Evolutionary conservation across 2,329 filamentous ascomycete genomes (phyloP), one percentile per base, ranked within the genome.

Genomic region (Trichoderma koningiopsis): DNA sequence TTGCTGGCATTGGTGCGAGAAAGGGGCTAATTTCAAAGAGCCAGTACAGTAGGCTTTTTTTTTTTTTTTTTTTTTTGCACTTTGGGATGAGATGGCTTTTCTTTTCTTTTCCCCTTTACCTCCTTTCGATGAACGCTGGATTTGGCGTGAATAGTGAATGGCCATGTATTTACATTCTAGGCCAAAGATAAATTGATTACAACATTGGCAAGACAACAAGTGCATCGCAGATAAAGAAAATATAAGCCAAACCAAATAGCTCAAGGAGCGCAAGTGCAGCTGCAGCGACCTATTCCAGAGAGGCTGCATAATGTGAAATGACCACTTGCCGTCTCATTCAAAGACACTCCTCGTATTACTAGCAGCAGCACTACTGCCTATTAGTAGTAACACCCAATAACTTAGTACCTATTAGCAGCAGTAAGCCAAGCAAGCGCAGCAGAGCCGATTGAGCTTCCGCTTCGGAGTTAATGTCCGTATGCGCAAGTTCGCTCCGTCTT

Each of bases 381-480:
- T 27, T 55, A 40, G 52, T 8, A 56, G 10, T 13, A n/a, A 16
- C 13, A 16, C 33, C 33, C 22, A 61, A 24, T 16, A 35, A 11
- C 33, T 35, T 35, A 19, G 19, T 31, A 53, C 4, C 2, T 43
- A 47, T 24, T 49, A 49, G 11, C 31, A 19, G 40, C 31, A 19
- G 40, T 37, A 68, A 14, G 43, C 22, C 29, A 58, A 55, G 53
- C 63, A 58, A 55, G 53, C 63, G 29, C 16, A 31, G 40, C 37
- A 52, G 53, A 37, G 22, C 53, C 37, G 53, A 43, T 43, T 24
- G 24, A 24, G 43, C 47, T 56, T 53, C 58, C 59, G 24, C 31
- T 52, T 68, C 57, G 66, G 66, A 58, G 57, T 68, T 62, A 62
- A 68, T n/a, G 11, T 24, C n/a, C n/a, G 35, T 22, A 52, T 29